Evolutionary conservation across 345 rosid species (phyloP), one percentile per base, ranked within the genome.

Genomic region (Erysimum cheiranthoides): DNA sequence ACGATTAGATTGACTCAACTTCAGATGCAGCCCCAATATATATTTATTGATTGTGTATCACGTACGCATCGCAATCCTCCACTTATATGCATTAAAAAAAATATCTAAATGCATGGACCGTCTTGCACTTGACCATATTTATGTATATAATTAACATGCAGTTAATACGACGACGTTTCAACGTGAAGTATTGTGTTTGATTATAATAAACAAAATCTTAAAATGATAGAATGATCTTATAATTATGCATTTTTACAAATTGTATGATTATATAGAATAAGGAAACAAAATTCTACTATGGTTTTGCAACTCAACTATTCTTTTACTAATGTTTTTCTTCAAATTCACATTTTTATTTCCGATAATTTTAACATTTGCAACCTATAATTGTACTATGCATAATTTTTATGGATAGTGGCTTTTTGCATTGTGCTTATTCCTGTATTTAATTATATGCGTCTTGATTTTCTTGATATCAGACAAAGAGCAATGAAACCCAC

Each of bases 401-500:
- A 12, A 5, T 18, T 14, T 30, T 49, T 4, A 1, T 47, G 40
- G 52, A 36, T 47, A 10, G 34, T 51, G 21, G 36, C 12, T 16
- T 34, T 57, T 36, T 30, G 62, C 21, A 40, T 38, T 50, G 68
- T 30, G 36, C 12, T 7, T 5, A 68, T 60, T 68, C 34, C 3
- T 43, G 70, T 35, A 54, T 45, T 34, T 52, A 70, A 43, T 25
- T 42, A 38, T 11, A 27, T 49, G 66, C 25, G 51, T 46, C 10
- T 63, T 63, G 80, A 70, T 35, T 63, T 63, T 77, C 46, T 70
- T 70, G 61, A 77, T 70, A 56, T 46, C 43, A 64, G 72, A 70
- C 75, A 77, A 63, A 77, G 39, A 31, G 42, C 61, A 70, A 77
- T 56, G 54, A 77, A 70, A 63, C 71, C 66, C 71, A 77, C 66